Conservation (phyloP, 2,329 filamentous ascomycete species). For the Xylaria sp. region DNA sequence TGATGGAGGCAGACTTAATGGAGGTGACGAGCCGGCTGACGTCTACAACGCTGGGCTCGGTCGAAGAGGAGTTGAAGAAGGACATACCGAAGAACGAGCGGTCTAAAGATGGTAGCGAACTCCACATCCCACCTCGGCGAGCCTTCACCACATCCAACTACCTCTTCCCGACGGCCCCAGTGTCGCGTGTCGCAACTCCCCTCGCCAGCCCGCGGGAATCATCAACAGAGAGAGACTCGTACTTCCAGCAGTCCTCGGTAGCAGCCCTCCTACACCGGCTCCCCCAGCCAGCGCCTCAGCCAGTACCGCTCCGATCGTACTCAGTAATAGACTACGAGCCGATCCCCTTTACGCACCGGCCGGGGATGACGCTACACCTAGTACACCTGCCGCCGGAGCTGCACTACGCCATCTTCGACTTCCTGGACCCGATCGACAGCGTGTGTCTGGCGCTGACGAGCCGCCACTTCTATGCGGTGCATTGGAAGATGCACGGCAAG, state of each 20-base stretch:
- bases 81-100: background rate
- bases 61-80: slow-evolving; percentile 24
- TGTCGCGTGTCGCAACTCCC: slow-evolving; percentile 31
- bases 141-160: slow-evolving; percentile 42
- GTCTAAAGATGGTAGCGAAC: slow-evolving; percentile 16
- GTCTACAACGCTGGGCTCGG: slow-evolving; percentile 35
- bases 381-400: slow-evolving; percentile 63
- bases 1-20: slow-evolving; percentile 37
- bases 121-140: slow-evolving; percentile 36
- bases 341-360: slow-evolving; percentile 54
- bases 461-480: slow-evolving; percentile 63
- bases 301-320: slow-evolving; percentile 60
- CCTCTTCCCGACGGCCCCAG: slow-evolving; percentile 30
- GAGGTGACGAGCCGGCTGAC: slow-evolving; percentile 38
- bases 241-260: slow-evolving; percentile 26
- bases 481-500: slow-evolving; percentile 59
- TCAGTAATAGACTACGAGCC: slow-evolving; percentile 67
- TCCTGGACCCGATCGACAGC: slow-evolving; percentile 68
- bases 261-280: slow-evolving; percentile 37
- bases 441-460: slow-evolving; percentile 66
- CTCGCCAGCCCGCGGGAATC: slow-evolving; percentile 31
- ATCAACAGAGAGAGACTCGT: slow-evolving; percentile 28
- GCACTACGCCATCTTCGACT: slow-evolving; percentile 65
- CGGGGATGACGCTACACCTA: slow-evolving; percentile 53
- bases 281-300: slow-evolving; percentile 50